A percentile compares a stretch with the other conserved stretches of the same genome.
These are phyloP conservation scores for Saccharomycopsis amapae DNA, from an alignment of 805 yeast genomes.

Conservation along the genomic window DNA sequence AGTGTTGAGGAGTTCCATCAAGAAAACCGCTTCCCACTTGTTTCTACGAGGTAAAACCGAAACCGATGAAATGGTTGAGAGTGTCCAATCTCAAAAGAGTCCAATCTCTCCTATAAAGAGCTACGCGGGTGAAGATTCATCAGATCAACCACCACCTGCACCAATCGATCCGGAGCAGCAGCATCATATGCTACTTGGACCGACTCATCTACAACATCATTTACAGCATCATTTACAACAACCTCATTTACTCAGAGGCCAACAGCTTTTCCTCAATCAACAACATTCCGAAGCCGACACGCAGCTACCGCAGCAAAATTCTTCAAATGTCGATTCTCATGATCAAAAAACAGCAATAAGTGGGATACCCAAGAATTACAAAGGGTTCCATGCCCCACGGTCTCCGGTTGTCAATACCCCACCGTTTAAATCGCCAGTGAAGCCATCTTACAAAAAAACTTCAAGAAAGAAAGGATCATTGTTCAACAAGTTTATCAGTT, in stretches of 20 bases:
- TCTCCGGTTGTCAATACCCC: conserved; percentile 1
- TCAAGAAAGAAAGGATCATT: conserved; percentile 7
- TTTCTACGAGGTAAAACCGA: too few relatives aligned
- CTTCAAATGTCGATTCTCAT: too few relatives aligned
- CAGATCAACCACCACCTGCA: background rate
- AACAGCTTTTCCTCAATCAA: background rate
- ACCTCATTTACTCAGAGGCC: too few relatives aligned
- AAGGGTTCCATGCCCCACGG: conserved; percentile 17
- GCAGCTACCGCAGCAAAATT: background rate
- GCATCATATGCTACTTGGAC: background rate
- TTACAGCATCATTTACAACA: background rate
- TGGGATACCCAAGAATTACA: conserved; percentile 5
- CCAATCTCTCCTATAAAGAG: background rate
- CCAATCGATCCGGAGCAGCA: background rate
- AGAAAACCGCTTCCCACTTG: conserved; percentile 19
- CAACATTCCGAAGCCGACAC: conserved; percentile 1
- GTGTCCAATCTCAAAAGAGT: too few relatives aligned
- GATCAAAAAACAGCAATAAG: background rate
- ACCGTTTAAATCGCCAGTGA: conserved; percentile 13
- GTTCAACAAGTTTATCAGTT: conserved; percentile 10
- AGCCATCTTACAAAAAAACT: conserved; percentile 11
- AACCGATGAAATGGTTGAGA: too few relatives aligned
- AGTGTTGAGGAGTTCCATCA: conserved; percentile 8
- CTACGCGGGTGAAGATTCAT: background rate
- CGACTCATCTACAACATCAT: background rate